Evolutionary conservation across 495 filamentous ascomycete species (phyloP), one percentile per base, ranked within the genome.

Genomic region (Neurospora tetraspora): DNA sequence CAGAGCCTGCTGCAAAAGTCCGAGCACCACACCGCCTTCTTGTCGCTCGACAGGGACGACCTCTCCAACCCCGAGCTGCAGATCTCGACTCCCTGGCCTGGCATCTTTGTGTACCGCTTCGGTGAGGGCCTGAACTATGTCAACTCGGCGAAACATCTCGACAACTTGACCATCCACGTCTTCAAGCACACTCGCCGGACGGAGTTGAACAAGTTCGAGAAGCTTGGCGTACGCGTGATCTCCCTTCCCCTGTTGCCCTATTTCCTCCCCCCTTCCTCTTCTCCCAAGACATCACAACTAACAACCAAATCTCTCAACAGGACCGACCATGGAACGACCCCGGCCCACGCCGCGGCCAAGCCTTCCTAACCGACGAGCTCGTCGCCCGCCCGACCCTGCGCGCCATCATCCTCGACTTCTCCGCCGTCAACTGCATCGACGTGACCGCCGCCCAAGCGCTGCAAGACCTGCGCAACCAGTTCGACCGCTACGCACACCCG

Each of bases 251-350:
- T 37, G 39, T n/a, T 43, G 3, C 3, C 42, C 18, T 45, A 20
- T 10, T n/a, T n/a, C 42, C 4, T 45, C 42, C 11, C 11, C 4
- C 11, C 10, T 12, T 27, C 27, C 16, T 42, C 16, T 27, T 20
- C 14, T 42, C 43, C 11, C 10, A 31, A 20, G 16, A 12, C 18
- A 37, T 9, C 65, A 16, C 10, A 74, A 74, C 20, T 74, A 74
- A 43, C 72, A 77, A 20, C 31, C 7, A 18, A 45, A 8, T 10
- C 5, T 42, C 68, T 42, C 68, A 9, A 70, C 74, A 78, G 78
- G 84, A 84, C 38, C 81, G 80, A n/a, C 86, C 83, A 0, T 98
- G 95, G 95, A 98, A 98, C 78, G 90, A 97, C 79, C 91, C 95
- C 3, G 94, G 92, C 45, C 92, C 93, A 23, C 86, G 88, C n/a